A percentile compares a stretch with the other conserved stretches of the same genome.
phyloP scores from a whole-genome alignment of 352 stramenopile genomes.

The Pythium grandisporangium region DNA sequence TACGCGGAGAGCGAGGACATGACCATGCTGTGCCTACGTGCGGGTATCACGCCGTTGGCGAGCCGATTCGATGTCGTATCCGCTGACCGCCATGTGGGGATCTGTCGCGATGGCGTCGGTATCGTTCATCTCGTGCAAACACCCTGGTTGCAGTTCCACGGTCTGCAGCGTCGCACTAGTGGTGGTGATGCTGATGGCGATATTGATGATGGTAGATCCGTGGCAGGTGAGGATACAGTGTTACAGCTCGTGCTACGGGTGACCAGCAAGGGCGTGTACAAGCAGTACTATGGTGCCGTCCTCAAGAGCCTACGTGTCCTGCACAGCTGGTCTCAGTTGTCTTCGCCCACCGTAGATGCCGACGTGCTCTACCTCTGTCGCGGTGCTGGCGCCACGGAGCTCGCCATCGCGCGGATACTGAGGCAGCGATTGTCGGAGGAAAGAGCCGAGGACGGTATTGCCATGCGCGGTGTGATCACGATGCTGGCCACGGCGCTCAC shows the following conservation, averaged over 20 bases:
- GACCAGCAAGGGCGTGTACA: constrained; percentile 48
- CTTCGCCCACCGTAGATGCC: background rate
- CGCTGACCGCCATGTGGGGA: constrained; percentile 20
- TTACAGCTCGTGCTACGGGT: constrained; percentile 52
- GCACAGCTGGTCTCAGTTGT: constrained; percentile 19
- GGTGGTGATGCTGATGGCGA: no score
- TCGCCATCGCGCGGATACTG: constrained; percentile 18
- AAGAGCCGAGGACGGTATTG: background rate
- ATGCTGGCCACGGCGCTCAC: constrained; percentile 5
- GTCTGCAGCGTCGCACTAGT: constrained; percentile 1
- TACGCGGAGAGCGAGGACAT: constrained; percentile 46
- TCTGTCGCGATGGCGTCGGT: constrained; percentile 16
- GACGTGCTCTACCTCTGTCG: constrained; percentile 9
- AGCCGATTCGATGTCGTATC: constrained; percentile 44
- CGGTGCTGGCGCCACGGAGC: constrained; percentile 37
- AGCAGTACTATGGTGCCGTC: constrained; percentile 49
- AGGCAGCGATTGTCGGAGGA: constrained; percentile 4
- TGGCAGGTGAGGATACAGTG: constrained; percentile 6
- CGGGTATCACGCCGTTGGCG: constrained; percentile 26
- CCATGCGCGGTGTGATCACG: constrained; percentile 3
- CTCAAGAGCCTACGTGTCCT: constrained; percentile 53
- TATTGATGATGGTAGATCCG: no score
- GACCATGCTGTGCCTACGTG: constrained; percentile 21
- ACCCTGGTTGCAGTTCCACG: constrained; percentile 24
- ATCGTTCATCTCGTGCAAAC: constrained; percentile 29